Evolutionary conservation across 2,329 filamentous ascomycete genomes (phyloP), one percentile per base, ranked within the genome.

Genomic region (Stagonosporopsis vannaccii): DNA sequence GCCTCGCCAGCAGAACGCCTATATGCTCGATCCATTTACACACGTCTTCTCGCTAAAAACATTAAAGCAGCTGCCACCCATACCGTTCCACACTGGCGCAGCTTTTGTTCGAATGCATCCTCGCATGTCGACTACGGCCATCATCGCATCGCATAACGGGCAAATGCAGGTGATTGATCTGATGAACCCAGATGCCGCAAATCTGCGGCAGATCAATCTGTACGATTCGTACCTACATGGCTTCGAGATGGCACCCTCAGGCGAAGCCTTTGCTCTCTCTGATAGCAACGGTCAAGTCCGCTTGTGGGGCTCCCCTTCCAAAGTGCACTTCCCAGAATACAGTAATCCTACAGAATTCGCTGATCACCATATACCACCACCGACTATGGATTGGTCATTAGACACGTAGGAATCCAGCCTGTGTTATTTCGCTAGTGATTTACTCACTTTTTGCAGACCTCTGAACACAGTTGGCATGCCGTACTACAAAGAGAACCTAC

Each of bases 31-130:
- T 71, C 91, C 92, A 0, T 88, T 98, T 56, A 91, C 97, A 56
- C 96, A 97, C 66, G 92, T 98, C 30, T 98, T 96, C 71, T 94
- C 98, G 71, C 83, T 99, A 42, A 97, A 97, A 78, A 95, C 92
- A 41, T 85, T 97, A 79, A 85, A 87, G 17, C 92, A 92, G 20
- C 86, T 97, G 72, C 90, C 92, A 4, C 95, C 95, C 0, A 94
- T 99, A 37, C 91, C 95, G 0, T 99, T 89, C 57, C 94, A 95
- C 54, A 90, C 92, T 2, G 92, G 95, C 9, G 95, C 94, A 33
- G 94, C 95, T 32, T 96, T 92, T 79, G 93, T 97, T 37, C 88
- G 95, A 56, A 95, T 99, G 90, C 95, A 99, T 74, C 95, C 96
- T 1, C 89, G 92, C 67, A 90, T 99, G 85, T 89, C 92, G 19